Base-by-base conservation (phyloP, 805 yeast genomes). In the Ogataea angusta region DNA sequence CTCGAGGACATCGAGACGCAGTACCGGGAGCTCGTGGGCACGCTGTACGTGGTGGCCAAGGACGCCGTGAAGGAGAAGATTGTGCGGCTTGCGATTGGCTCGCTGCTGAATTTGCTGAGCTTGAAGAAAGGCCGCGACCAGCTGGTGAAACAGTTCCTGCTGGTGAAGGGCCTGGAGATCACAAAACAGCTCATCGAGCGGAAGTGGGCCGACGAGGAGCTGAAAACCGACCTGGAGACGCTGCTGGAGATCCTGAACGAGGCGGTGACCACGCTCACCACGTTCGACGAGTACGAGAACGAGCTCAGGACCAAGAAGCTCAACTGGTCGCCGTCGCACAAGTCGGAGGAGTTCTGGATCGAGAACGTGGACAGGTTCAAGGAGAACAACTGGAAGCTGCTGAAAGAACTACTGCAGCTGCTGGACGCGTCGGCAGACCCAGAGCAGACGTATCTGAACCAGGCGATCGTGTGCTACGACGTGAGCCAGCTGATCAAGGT, bases 201-300 rank as follows among this genome's bases (percentile, higher is more conserved):
- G 56, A 93, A 93, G 64, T 90, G 95, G 82, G 84, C 95, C 5
- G 99, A 93, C 62, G 93, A 87, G 47, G 99, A 93, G 62, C 75
- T 93, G 53, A 76, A 85, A 34, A 69, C 68, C 14, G 97, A 89
- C 60, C 75, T 93, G 51, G 69, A 67, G 16, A 60, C 66, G 23
- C 69, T 93, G 49, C 67, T 72, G 43, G 77, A 71, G 25, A 68
- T 70, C n/a, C 73, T 91, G 49, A 79, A 78, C 47, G 84, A 79
- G 21, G 82, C 87, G 35, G 89, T 83, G 46, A 76, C 81, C 35
- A 79, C 77, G 51, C 76, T 93, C 69, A 83, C 97, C 4, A 88
- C 95, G 1, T 86, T 91, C 62, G 98, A 93, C 57, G 96, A 90
- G 62, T 93, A 91, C 62, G 70, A 76, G 54, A 79, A 87, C 34